These are phyloP conservation scores for Hypoxylon sp. DNA, from an alignment of 2,329 filamentous ascomycete species.

Conservation along the genomic window DNA sequence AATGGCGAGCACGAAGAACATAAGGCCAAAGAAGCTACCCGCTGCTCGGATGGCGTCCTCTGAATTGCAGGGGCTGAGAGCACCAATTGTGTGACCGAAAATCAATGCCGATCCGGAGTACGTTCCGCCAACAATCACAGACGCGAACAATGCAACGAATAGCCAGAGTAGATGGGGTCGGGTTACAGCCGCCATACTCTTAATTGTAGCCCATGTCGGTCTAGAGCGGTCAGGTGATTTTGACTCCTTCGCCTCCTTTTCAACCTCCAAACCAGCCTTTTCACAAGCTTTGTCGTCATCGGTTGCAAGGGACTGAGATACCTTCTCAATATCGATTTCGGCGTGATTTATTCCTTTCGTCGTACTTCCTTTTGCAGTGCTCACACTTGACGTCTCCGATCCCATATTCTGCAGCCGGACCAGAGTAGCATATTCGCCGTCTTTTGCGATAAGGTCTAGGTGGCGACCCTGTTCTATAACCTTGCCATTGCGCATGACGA, in stretches of 20 bases:
- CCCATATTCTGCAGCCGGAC: constrained; percentile 54
- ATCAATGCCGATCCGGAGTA: constrained; percentile 70
- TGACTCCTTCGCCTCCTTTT: constrained; percentile 31
- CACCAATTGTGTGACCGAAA: constrained; percentile 66
- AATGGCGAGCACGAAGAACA: constrained; percentile 67
- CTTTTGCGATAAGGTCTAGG: constrained; percentile 65
- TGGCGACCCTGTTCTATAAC: constrained; percentile 76
- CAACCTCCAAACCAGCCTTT: constrained; percentile 24
- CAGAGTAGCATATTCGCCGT: constrained; percentile 54
- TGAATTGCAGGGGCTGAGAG: constrained; percentile 65
- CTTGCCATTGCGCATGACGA: constrained; percentile 73
- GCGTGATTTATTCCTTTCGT: constrained; percentile 49
- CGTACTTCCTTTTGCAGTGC: constrained; percentile 51
- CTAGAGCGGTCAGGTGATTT: constrained; percentile 32
- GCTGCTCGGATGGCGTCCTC: constrained; percentile 56
- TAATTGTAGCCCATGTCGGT: constrained; percentile 59
- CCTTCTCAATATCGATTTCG: constrained; percentile 59
- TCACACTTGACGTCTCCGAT: constrained; percentile 55
- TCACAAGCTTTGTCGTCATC: constrained; percentile 40
- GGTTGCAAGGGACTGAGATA: constrained; percentile 31
- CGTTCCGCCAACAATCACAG: constrained; percentile 69
- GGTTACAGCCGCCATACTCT: constrained; percentile 57
- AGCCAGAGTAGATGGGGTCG: constrained; percentile 60
- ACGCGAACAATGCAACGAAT: constrained; percentile 60
- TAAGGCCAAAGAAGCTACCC: constrained; percentile 58